phyloP scores from a whole-genome alignment of 1,284 basidiomycete genomes.

The Rhodotorula glutinis region DNA sequence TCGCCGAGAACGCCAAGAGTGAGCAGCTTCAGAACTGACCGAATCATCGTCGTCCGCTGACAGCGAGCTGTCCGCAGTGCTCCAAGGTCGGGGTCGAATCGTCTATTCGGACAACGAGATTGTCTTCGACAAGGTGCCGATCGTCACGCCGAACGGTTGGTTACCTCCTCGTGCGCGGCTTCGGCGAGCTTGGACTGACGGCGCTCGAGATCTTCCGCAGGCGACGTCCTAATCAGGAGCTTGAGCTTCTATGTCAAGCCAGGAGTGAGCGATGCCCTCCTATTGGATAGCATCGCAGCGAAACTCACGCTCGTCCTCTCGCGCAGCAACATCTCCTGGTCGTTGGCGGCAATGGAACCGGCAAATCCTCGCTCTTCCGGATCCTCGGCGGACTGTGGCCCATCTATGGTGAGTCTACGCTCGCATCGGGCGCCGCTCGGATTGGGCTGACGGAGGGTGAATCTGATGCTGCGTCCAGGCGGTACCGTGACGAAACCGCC shows the following conservation, averaged over 20 bases:
- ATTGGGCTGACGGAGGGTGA: no score
- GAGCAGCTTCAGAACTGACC: constrained; percentile 44
- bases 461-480: constrained; percentile 49
- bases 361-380: constrained; percentile 88
- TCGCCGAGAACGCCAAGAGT: constrained; percentile 66
- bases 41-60: neutral
- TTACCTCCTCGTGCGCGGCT: neutral
- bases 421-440: neutral
- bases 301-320: neutral
- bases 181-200: no score
- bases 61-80: constrained; percentile 55
- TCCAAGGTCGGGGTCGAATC: constrained; percentile 73
- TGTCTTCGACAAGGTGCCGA: constrained; percentile 86
- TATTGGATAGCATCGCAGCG: no score
- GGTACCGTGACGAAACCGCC: constrained; percentile 91
- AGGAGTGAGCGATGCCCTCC: no score
- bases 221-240: constrained; percentile 56
- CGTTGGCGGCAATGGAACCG: constrained; percentile 69
- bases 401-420: constrained; percentile 64
- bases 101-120: constrained; percentile 78
- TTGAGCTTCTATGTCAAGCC: constrained; percentile 86
- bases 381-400: constrained; percentile 97
- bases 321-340: constrained; percentile 79
- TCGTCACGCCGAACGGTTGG: constrained; percentile 86
- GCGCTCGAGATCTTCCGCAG: constrained; percentile 57